Conservation (phyloP, 805 yeast species). For the Jamesozyma lodderae region DNA sequence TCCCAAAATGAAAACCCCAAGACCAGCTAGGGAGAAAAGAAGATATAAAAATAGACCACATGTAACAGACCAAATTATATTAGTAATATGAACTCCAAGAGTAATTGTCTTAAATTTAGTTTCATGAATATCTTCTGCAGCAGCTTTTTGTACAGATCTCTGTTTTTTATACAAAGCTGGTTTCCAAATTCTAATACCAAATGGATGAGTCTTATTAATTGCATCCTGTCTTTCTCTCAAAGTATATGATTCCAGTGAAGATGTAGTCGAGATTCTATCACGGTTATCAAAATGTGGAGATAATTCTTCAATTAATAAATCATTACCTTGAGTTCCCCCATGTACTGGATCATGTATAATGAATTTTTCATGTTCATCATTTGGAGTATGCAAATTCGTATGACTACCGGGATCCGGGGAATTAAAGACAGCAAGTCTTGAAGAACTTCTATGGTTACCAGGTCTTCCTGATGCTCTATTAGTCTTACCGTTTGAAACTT, state of each 20-base stretch:
- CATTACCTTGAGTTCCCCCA: constrained; percentile 9
- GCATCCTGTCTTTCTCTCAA: constrained; percentile 91
- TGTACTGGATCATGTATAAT: constrained; percentile 12
- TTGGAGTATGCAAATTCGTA: background rate
- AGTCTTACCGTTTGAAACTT: too few species aligned
- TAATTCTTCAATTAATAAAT: constrained; percentile 11
- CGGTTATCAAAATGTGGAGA: constrained; percentile 20
- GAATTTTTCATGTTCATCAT: constrained; percentile 7
- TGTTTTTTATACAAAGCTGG: constrained; percentile 92
- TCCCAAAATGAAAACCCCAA: constrained; percentile 35
- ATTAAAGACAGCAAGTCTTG: background rate
- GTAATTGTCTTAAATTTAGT: constrained; percentile 46
- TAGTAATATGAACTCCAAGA: constrained; percentile 57
- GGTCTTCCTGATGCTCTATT: too few species aligned
- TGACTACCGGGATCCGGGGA: background rate
- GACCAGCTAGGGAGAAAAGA: constrained; percentile 36
- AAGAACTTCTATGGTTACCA: background rate
- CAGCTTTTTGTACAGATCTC: constrained; percentile 83
- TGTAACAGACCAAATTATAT: constrained; percentile 62
- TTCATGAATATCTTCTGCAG: constrained; percentile 90
- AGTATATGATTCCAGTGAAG: constrained; percentile 74
- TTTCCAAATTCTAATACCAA: constrained; percentile 97
- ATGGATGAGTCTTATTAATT: constrained; percentile 92
- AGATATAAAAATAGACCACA: constrained; percentile 57
- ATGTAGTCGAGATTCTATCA: constrained; percentile 22